Conservation (phyloP, 176 grass and related monocot genomes). For the Dendrocalamus sinicus region DNA sequence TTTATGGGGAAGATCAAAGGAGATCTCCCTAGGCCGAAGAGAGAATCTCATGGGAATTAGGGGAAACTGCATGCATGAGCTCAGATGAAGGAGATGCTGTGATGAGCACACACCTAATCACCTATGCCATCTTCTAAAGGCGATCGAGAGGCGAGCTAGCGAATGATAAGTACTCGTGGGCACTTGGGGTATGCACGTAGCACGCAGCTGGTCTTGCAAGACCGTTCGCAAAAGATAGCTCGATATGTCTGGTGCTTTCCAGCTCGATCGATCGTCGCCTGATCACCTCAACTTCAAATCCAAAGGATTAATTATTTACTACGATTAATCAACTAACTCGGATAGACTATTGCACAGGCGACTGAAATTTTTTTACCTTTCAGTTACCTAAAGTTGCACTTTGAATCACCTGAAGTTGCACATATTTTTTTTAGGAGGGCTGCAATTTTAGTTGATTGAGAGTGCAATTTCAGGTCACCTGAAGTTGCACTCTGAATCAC, state of each 20-base stretch:
- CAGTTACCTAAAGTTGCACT: no score
- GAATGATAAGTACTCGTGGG: conserved; percentile 52
- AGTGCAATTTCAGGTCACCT: no score
- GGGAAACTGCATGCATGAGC: background rate
- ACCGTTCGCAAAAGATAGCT: conserved; percentile 29
- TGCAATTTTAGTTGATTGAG: no score
- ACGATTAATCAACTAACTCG: background rate
- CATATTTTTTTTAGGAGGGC: no score
- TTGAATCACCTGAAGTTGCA: no score
- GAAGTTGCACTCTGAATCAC: no score
- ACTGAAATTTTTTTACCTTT: no score
- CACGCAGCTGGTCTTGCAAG: conserved; percentile 29
- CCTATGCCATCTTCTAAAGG: conserved; percentile 48
- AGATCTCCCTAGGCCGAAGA: conserved; percentile 40
- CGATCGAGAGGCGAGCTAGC: background rate
- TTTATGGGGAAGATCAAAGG: conserved; percentile 37
- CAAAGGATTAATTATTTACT: background rate
- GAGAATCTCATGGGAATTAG: conserved; percentile 43
- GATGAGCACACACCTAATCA: background rate
- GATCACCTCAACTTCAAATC: conserved; percentile 23
- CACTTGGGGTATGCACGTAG: conserved; percentile 22
- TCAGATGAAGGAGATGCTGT: background rate
- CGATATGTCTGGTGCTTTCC: conserved; percentile 44
- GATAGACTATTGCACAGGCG: no score
- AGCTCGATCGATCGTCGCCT: conserved; percentile 21